Conservation (phyloP, 495 filamentous ascomycete species). For the Hypoxylon cercidicola region DNA sequence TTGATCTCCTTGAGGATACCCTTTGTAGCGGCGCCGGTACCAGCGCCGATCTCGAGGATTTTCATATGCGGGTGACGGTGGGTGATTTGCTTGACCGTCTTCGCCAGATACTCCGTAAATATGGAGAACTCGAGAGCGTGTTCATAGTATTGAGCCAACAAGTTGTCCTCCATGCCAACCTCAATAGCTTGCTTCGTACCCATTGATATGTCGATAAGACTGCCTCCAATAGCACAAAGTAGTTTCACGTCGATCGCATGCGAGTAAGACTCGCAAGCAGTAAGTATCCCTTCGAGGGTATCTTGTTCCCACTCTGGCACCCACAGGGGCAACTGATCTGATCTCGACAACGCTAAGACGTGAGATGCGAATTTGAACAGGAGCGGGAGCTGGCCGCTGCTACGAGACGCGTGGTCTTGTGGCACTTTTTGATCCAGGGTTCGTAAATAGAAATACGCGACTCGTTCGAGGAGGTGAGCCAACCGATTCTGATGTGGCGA, state of each 20-base stretch:
- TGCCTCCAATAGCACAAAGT: not conserved
- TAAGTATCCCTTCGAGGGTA: not conserved
- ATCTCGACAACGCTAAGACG: not conserved
- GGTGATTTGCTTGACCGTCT: conserved; percentile 48
- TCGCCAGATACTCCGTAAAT: conserved; percentile 32
- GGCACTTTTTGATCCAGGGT: conserved; percentile 13
- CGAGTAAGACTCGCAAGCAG: not conserved
- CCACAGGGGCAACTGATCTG: not conserved
- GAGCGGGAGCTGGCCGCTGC: not conserved
- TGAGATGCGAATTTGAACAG: conserved; percentile 1
- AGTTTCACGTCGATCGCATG: conserved; percentile 9
- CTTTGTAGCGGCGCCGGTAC: conserved; percentile 56
- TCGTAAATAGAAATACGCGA: conserved; percentile 44
- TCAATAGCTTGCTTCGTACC: conserved; percentile 6
- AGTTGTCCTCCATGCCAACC: conserved; percentile 36
- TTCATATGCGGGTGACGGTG: conserved; percentile 57
- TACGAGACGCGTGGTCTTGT: conserved; percentile 1
- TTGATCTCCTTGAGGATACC: not conserved
- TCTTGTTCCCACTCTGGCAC: conserved; percentile 11
- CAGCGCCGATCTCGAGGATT: conserved; percentile 63
- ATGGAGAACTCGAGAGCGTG: conserved; percentile 41
- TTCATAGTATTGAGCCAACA: conserved; percentile 54
- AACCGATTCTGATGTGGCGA: conserved; percentile 25
- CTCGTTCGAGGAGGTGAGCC: conserved; percentile 33
- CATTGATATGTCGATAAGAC: not conserved